Base-by-base conservation (phyloP, 1,139 yeast genomes). In the Taphrina flavorubra region DNA sequence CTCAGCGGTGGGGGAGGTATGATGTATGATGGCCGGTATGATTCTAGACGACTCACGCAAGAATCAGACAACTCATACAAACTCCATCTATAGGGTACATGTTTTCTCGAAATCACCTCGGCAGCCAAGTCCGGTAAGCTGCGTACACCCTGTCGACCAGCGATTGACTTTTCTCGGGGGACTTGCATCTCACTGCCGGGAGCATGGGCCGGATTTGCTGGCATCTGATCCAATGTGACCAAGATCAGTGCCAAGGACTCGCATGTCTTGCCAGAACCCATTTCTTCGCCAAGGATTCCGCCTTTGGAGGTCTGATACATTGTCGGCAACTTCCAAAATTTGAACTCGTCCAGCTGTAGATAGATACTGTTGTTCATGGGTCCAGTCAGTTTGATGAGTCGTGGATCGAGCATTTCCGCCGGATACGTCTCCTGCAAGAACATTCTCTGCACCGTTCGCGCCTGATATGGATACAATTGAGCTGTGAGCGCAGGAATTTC, bases 241-340 rank as follows among this genome's bases (percentile, higher is more conserved):
- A 88, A 83, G 0, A 87, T 81, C 60, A 88, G 78, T 7, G 89
- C 86, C 20, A 88, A 76, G 73, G 90, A 87, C 4, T 88, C 87
- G 56, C 86, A 79, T 0, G 92, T 87, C 74, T 88, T 88, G 0
- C 92, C 92, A 18, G 87, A 77, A 0, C 92, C 92, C 92, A 88
- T 88, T 82, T 87, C 87, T 72, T 88, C 92, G 0, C 90, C 90
- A 13, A 88, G 77, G 1, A 88, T 86, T 0, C 92, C 92, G 16
- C 92, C 92, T 72, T 83, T 77, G 0, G 89, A 87, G 2, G 85
- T 77, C 25, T 74, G 72, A 73, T 81, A 84, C 1, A 77, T 71
- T 34, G 80, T 82, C 0, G 88, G 86, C 2, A 74, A 70, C 76
- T 2, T 72, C 71, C 49, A 79, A 20, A 65, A 53, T 20, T 36